phyloP scores from a whole-genome alignment of 306 rosid species.

The Lathyrus tuberosus region DNA sequence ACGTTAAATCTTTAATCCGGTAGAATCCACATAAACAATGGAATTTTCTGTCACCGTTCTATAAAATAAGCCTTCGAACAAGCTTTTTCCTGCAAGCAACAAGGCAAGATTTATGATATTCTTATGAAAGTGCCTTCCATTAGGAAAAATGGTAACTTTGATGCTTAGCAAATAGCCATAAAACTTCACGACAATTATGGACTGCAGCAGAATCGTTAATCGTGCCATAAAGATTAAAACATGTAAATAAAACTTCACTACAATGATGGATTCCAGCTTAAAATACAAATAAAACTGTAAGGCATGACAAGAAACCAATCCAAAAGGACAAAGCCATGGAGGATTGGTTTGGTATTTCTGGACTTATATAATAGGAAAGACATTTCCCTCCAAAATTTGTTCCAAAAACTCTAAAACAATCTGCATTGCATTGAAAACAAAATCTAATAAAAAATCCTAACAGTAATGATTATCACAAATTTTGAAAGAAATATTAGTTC shows the following conservation, averaged over 20 bases:
- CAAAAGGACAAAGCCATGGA: constrained; percentile 32
- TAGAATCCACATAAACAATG: constrained; percentile 30
- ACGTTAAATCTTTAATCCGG: constrained; percentile 92
- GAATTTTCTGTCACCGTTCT: constrained; percentile 14
- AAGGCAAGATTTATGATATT: constrained; percentile 23
- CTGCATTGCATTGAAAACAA: constrained; percentile 18
- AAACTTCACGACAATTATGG: constrained; percentile 12
- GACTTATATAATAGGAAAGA: not conserved
- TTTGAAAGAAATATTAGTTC: not conserved
- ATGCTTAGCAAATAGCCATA: not conserved
- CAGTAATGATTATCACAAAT: too few relatives aligned
- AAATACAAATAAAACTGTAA: constrained; percentile 19
- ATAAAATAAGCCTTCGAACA: constrained; percentile 68
- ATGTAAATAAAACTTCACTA: too few relatives aligned
- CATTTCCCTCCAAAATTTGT: constrained; percentile 2
- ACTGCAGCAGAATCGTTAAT: not conserved
- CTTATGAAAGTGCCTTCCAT: not conserved
- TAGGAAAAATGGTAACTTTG: not conserved
- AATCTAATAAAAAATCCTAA: not conserved
- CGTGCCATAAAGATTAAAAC: constrained; percentile 2
- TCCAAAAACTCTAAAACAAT: not conserved
- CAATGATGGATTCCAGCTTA: constrained; percentile 11
- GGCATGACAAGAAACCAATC: constrained; percentile 4
- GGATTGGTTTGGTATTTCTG: constrained; percentile 12
- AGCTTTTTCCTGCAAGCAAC: constrained; percentile 75